Evolutionary conservation across 345 rosid genomes (phyloP).

Genomic region (Gynandropsis gynandra): DNA sequence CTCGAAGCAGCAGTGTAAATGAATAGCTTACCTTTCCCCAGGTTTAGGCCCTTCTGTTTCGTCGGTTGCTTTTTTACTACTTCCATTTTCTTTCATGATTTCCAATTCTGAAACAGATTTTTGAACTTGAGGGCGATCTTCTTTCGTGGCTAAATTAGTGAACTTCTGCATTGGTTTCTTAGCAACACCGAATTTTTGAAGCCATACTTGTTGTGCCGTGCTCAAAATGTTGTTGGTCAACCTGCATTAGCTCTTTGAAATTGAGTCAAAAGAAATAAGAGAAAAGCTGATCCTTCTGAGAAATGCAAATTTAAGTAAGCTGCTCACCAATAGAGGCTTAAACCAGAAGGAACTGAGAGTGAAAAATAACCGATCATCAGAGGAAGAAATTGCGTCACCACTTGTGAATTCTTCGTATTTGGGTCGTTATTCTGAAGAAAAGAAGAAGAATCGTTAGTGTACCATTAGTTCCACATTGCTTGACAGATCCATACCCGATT

Average conservation of each 20-base stretch:
- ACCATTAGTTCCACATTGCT: neutral
- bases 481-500: neutral
- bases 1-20: neutral
- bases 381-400: conserved; percentile 71
- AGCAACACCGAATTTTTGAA: conserved; percentile 85
- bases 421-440: conserved; percentile 71
- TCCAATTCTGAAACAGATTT: conserved; percentile 38
- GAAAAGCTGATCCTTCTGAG: neutral
- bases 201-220: conserved; percentile 89
- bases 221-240: conserved; percentile 86
- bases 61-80: conserved; percentile 35
- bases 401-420: conserved; percentile 85
- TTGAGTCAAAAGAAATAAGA: conserved; percentile 8
- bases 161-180: conserved; percentile 41
- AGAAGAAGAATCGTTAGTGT: neutral
- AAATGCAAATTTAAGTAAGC: conserved; percentile 1
- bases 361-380: conserved; percentile 91
- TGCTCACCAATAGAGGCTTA: conserved; percentile 94
- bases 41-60: conserved; percentile 64
- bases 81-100: conserved; percentile 22
- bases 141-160: conserved; percentile 37
- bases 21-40: conserved; percentile 54
- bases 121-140: conserved; percentile 29
- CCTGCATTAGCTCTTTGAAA: conserved; percentile 37
- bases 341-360: conserved; percentile 95